Evolutionary conservation across 768 basidiomycete species (phyloP).

Genomic region (Podaxis sp.): DNA sequence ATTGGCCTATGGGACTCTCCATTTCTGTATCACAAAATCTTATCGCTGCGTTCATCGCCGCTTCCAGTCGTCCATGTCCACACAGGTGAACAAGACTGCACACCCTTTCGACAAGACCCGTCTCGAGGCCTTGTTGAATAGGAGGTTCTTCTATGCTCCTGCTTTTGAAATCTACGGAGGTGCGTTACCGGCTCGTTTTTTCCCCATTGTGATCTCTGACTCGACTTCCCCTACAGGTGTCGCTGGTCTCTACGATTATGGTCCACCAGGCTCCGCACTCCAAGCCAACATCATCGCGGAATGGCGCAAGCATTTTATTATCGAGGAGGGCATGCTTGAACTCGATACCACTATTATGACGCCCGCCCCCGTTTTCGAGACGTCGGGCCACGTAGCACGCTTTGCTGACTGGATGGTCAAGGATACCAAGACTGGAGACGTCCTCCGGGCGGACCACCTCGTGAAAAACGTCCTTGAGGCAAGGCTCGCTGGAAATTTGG

Average conservation of each 20-base stretch:
- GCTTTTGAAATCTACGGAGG: slow-evolving; percentile 99
- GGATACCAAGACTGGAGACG: slow-evolving; percentile 92
- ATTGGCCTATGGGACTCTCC: slow-evolving; percentile 24
- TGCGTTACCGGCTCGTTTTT: slow-evolving; percentile 35
- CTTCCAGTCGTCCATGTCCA: slow-evolving; percentile 30
- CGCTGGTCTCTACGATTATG: slow-evolving; percentile 97
- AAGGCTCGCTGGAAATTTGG: slow-evolving; percentile 84
- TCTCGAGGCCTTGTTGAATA: slow-evolving; percentile 82
- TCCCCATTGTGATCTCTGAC: slow-evolving; percentile 6
- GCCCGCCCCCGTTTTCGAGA: slow-evolving; percentile 89
- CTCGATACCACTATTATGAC: slow-evolving; percentile 99
- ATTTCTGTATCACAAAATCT: slow-evolving; percentile 27
- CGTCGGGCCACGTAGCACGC: slow-evolving; percentile 95
- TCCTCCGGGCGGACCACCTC: slow-evolving; percentile 94
- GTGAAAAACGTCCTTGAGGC: slow-evolving; percentile 92
- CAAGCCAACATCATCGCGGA: slow-evolving; percentile 96
- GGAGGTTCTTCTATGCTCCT: slow-evolving; percentile 96
- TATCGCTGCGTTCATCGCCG: slow-evolving; percentile 31
- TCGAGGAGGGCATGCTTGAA: slow-evolving; percentile 98
- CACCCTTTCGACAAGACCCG: slow-evolving; percentile 86
- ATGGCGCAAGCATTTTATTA: slow-evolving; percentile 98
- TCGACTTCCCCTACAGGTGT: slow-evolving; percentile 58
- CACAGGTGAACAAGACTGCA: slow-evolving; percentile 71
- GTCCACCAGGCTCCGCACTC: slow-evolving; percentile 91
- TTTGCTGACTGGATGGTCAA: slow-evolving; percentile 99